Conservation (phyloP, 2,329 filamentous ascomycete genomes). For the Aspergillus viridinutans region DNA sequence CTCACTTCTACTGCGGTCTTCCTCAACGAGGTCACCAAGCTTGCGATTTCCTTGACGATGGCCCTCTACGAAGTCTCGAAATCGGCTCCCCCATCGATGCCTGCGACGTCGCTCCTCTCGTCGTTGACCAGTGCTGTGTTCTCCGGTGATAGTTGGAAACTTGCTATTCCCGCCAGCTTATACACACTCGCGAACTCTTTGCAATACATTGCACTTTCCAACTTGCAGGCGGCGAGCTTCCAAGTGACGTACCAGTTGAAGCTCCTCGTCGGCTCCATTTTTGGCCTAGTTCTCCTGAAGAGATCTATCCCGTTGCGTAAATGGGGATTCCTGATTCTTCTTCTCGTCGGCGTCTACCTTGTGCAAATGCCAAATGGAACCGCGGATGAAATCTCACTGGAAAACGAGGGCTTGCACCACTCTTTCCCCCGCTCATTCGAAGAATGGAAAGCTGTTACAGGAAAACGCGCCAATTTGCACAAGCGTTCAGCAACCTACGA, state of each 20-base stretch:
- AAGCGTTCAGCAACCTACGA: constrained; percentile 85
- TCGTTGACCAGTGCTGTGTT: constrained; percentile 79
- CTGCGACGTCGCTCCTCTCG: constrained; percentile 73
- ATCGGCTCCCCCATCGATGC: constrained; percentile 71
- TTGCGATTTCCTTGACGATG: constrained; percentile 79
- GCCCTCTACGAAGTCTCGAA: constrained; percentile 82
- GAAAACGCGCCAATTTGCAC: constrained; percentile 46
- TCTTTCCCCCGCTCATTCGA: constrained; percentile 77
- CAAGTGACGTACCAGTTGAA: constrained; percentile 93
- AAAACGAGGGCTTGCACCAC: constrained; percentile 57
- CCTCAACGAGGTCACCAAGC: constrained; percentile 86
- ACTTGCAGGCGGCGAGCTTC: constrained; percentile 87
- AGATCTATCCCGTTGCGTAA: constrained; percentile 66
- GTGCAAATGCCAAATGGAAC: constrained; percentile 71
- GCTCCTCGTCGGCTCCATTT: constrained; percentile 84
- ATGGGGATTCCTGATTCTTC: constrained; percentile 74
- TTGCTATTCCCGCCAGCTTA: constrained; percentile 80
- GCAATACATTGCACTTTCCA: constrained; percentile 87
- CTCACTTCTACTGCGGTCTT: constrained; percentile 92
- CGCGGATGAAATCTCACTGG: constrained; percentile 48
- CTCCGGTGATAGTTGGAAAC: constrained; percentile 87
- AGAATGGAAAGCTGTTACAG: constrained; percentile 60
- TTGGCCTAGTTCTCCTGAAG: constrained; percentile 74
- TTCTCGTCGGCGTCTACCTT: constrained; percentile 77
- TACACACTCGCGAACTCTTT: constrained; percentile 93